phyloP scores from a whole-genome alignment of 2,329 filamentous ascomycete species.

The Blumeriella jaapii region DNA sequence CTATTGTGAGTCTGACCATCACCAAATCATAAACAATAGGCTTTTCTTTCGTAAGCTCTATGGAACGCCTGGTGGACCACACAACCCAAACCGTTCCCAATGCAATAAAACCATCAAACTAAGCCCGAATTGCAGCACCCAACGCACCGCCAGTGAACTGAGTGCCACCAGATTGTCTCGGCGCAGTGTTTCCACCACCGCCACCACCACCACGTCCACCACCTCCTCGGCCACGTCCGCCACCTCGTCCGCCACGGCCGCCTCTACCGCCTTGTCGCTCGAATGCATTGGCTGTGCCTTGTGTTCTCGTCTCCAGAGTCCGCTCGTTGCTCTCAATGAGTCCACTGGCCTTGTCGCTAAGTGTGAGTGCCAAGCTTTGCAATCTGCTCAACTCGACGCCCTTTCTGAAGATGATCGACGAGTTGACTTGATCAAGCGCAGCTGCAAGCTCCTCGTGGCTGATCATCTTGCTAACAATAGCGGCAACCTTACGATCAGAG shows the following conservation, averaged over 20 bases:
- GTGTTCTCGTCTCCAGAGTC: conserved; percentile 91
- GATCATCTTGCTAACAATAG: conserved; percentile 98
- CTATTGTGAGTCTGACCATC: conserved; percentile 4
- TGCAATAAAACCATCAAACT: conserved; percentile 27
- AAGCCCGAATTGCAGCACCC: conserved; percentile 55
- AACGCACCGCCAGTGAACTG: conserved; percentile 75
- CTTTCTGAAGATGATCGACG: conserved; percentile 98
- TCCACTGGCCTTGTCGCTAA: conserved; percentile 90
- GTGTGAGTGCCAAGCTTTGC: conserved; percentile 85
- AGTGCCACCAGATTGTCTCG: conserved; percentile 59
- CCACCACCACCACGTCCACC: conserved; percentile 29
- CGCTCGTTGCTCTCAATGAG: conserved; percentile 97
- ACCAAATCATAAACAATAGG: conserved; percentile 14
- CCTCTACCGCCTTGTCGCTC: conserved; percentile 79
- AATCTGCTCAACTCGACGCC: conserved; percentile 94
- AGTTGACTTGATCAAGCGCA: conserved; percentile 93
- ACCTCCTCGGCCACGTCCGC: conserved; percentile 44
- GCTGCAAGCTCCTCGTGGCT: conserved; percentile 96
- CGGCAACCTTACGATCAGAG: conserved; percentile 78
- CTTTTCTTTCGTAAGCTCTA: conserved; percentile 26
- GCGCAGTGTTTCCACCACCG: conserved; percentile 41
- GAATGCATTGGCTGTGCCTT: conserved; percentile 90
- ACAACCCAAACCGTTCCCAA: conserved; percentile 25
- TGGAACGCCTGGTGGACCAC: conserved; percentile 25
- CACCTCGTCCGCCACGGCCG: conserved; percentile 49